A percentile compares a stretch with the other conserved stretches of the same genome.
phyloP scores from a whole-genome alignment of 176 grass and related monocot genomes.

The Typha latifolia region DNA sequence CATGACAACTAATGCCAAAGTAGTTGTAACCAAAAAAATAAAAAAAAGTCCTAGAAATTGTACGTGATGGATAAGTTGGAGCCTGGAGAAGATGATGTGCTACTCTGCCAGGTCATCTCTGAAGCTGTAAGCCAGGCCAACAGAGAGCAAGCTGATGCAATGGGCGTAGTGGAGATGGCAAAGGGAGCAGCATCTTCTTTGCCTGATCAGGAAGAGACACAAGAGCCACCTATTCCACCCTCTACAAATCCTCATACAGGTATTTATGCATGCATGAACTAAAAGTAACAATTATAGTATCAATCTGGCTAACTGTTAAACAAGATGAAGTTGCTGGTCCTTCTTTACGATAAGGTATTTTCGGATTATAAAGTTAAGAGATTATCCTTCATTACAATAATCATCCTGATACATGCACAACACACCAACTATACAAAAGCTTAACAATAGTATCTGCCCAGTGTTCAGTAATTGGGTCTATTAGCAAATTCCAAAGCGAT shows the following conservation, averaged over 20 bases:
- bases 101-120: conserved; percentile 7
- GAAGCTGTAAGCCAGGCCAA: neutral
- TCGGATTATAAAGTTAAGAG: neutral
- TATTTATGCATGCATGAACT: neutral
- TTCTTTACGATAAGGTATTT: neutral
- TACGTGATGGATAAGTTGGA: conserved; percentile 9
- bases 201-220: neutral
- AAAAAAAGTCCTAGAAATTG: too few species aligned
- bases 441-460: neutral
- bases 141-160: neutral
- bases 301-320: neutral
- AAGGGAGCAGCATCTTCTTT: conserved; percentile 5
- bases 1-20: too few species aligned
- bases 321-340: neutral
- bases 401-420: neutral
- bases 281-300: neutral
- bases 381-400: neutral
- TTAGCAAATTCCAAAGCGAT: neutral
- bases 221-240: neutral
- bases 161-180: neutral
- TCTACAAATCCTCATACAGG: conserved; percentile 3
- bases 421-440: neutral
- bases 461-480: neutral
- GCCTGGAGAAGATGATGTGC: conserved; percentile 1
- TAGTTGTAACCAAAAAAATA: too few species aligned